Base-by-base conservation (phyloP, 2,329 filamentous ascomycete species). In the Sporothrix schenckii region DNA sequence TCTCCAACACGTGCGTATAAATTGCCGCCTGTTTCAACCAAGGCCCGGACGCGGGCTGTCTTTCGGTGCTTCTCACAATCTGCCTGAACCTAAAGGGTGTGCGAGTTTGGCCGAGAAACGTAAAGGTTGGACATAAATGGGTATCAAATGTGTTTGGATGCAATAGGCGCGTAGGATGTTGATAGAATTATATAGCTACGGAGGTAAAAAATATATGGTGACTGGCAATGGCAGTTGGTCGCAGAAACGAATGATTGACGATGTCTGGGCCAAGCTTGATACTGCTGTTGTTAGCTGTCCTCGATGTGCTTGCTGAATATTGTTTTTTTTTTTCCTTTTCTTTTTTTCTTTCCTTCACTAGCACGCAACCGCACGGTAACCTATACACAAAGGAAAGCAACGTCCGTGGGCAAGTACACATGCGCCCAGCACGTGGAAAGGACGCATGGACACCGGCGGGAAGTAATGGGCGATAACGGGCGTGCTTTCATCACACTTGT, bases 21-120 rank as follows among this genome's bases (percentile, higher is more conserved):
- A 68, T 68, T 68, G 53, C 34, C 53, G 27, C n/a, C 21, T 34
- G 66, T 60, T 68, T 68, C 53, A 68, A 60, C 66, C 66, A 68
- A 60, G 66, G 56, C 66, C 53, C 66, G 53, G 53, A 49, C n/a
- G 53, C 53, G 66, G 66, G 53, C 53, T 68, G 67, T 69, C 66
- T 69, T 69, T 69, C 67, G 67, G 67, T 69, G 54, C 67, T 69
- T 52, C 54, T 69, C 54, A 2, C 54, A 69, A 69, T 69, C 67
- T 69, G 67, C 67, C 67, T 69, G 67, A 69, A 69, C 27, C 67
- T 41, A 66, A n/a, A 39, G 66, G 44, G 53, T 27, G 21, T 60
- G 9, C 3, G 39, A 47, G 39, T 68, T 68, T 56, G 66, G 53
- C 66, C 53, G 52, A 56, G 11, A 5, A 53, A 16, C 19, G 13